Evolutionary conservation across 208 protist genomes (phyloP), one percentile per base, ranked within the genome.

Genomic region (Acanthamoeba royreba): DNA sequence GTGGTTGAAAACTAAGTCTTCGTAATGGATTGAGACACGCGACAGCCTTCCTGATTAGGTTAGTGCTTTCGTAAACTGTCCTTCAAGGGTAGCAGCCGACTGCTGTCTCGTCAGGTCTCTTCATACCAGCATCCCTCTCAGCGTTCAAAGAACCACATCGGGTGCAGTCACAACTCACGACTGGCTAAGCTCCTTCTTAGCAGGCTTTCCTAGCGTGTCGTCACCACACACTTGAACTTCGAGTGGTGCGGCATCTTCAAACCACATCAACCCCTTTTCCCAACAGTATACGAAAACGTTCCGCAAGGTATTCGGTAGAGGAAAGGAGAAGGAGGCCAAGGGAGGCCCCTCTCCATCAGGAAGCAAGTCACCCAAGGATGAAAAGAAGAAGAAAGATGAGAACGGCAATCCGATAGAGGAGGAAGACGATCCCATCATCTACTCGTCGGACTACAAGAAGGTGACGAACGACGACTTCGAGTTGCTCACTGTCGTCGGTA

Each of bases 401-500:
- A 45, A 85, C 72, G 40, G 42, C 72, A 85, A 85, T 5, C 5
- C 5, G 11, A 25, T 53, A 15, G 72, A 85, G 66, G 33, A 22
- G 19, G 72, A 85, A 5, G 72, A 49, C 40, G 72, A 52, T n/a
- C n/a, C n/a, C n/a, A n/a, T n/a, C n/a, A 5, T 28, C 42, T 17
- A 49, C 4, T 28, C 45, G 45, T 85, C 31, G 72, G 72, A 85
- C 72, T 15, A 52, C 72, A 72, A 95, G 74, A 94, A 94, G 4
- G 94, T 95, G 25, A 93, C 77, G 19, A 94, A 74, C 40, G 96
- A 97, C 46, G 96, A 97, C 79, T 98, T 98, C 92, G 92, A 98
- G 47, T 42, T 98, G 22, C 61, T 98, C 1, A 95, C 94, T 55
- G 96, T 98, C 15, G 74, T 98, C 45, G 97, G 97, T 35, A 96